Evolutionary conservation across 1,284 basidiomycete species (phyloP), one percentile per base, ranked within the genome.

Genomic region (Athelia psychrophila): DNA sequence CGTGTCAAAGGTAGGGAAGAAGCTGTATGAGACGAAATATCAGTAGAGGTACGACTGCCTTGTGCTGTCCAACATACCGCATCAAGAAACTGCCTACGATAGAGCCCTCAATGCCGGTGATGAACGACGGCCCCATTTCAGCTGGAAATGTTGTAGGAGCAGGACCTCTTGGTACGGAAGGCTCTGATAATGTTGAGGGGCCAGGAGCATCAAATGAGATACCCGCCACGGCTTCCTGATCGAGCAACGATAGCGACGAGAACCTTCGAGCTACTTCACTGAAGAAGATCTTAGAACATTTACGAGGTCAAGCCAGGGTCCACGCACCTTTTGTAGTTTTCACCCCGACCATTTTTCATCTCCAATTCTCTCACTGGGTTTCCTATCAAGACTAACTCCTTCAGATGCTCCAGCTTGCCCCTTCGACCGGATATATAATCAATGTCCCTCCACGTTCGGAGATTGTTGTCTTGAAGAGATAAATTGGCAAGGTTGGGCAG

Each of bases 1-100:
- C 24, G 74, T 78, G 69, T 99, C 96, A 66, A 91, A 96, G 2
- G 86, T 69, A 2, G 85, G 80, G 71, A 97, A 96, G 70, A 88
- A 96, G 55, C 92, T 93, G 58, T 3, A 46, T 12, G 51, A 27
- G 45, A 49, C 53, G 51, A 58, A 48, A 47, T 54, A 47, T 35
- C 45, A 56, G 54, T 42, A 40, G 44, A 6, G n/a, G 25, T 50
- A 15, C 32, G 13, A n/a, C n/a, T 30, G 27, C n/a, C n/a, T n/a
- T n/a, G 13, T 30, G 27, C 27, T 20, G 50, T 20, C n/a, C 25
- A 19, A 63, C 85, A 54, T 60, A 91, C 86, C 88, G 83, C 57
- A 83, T 76, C 48, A 95, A 79, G 72, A 95, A 95, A 55, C 77
- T 81, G 64, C 84, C 88, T 56, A 91, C 77, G 55, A 91, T 60